Evolutionary conservation across 495 filamentous ascomycete genomes (phyloP).

Genomic region (Lophiostoma macrostomum): DNA sequence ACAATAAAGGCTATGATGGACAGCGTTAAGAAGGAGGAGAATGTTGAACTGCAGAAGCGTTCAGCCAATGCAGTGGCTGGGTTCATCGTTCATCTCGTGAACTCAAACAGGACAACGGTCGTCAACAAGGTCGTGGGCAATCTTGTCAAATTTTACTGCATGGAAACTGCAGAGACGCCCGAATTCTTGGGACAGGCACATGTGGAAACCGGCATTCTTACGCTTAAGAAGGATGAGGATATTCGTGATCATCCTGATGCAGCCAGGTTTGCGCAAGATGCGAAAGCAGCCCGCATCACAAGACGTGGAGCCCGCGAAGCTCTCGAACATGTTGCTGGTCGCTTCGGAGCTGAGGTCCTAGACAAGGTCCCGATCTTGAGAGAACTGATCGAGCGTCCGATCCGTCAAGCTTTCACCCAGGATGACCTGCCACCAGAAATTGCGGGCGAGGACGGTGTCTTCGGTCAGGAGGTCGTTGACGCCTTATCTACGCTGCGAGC

Average conservation of each 20-base stretch:
- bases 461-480: conserved; percentile 91
- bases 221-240: conserved; percentile 94
- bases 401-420: conserved; percentile 69
- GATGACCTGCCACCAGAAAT: conserved; percentile 66
- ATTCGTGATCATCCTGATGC: conserved; percentile 88
- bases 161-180: conserved; percentile 94
- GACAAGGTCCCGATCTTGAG: conserved; percentile 76
- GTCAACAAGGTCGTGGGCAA: conserved; percentile 93
- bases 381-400: conserved; percentile 72
- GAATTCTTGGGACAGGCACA: conserved; percentile 78
- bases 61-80: conserved; percentile 78
- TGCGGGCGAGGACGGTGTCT: conserved; percentile 60
- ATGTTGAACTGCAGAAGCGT: conserved; percentile 80
- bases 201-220: conserved; percentile 76
- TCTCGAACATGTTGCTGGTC: conserved; percentile 77
- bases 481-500: conserved; percentile 88
- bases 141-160: conserved; percentile 91
- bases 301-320: conserved; percentile 91
- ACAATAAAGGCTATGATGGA: conserved; percentile 98
- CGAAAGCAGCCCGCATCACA: conserved; percentile 80
- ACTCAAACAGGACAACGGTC: conserved; percentile 68
- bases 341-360: conserved; percentile 73
- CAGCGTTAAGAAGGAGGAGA: conserved; percentile 93
- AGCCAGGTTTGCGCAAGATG: conserved; percentile 80
- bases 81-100: conserved; percentile 82